Evolutionary conservation across 2,329 filamentous ascomycete species (phyloP).

Genomic region (Cladobotryum mycophilum): DNA sequence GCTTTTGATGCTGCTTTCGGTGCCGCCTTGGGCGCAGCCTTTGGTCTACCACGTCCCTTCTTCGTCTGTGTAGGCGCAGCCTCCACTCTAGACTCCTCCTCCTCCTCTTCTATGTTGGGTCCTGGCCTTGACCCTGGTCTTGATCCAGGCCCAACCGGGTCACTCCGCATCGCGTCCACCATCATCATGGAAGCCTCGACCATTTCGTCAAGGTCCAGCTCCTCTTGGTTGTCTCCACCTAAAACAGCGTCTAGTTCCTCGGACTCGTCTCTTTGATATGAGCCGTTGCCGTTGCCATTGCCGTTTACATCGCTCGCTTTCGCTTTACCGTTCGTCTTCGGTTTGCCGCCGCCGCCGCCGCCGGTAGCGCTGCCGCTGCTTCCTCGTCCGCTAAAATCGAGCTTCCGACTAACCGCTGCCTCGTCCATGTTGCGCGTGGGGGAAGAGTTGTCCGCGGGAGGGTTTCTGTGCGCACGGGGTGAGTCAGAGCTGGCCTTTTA

Average conservation of each 20-base stretch:
- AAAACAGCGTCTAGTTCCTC: constrained; percentile 19
- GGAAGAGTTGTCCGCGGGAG: constrained; percentile 49
- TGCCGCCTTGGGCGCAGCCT: background rate
- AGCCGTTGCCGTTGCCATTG: constrained; percentile 20
- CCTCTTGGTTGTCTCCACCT: constrained; percentile 20
- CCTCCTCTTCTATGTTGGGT: constrained; percentile 12
- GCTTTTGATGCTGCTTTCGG: constrained; percentile 4
- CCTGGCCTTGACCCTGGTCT: constrained; percentile 12
- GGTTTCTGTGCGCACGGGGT: constrained; percentile 53
- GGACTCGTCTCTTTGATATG: constrained; percentile 23
- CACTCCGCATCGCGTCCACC: constrained; percentile 27
- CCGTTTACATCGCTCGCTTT: constrained; percentile 19
- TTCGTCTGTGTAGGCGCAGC: constrained; percentile 1
- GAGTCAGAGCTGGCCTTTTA: constrained; percentile 53
- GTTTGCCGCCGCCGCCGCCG: constrained; percentile 2
- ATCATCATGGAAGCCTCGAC: constrained; percentile 40
- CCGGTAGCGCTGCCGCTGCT: constrained; percentile 5
- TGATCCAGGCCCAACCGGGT: constrained; percentile 6
- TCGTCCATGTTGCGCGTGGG: constrained; percentile 36
- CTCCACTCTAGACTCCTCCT: constrained; percentile 16
- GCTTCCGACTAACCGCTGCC: constrained; percentile 43
- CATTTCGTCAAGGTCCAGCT: constrained; percentile 23
- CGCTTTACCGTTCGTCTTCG: constrained; percentile 21
- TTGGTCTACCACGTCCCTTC: constrained; percentile 3
- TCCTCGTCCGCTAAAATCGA: constrained; percentile 42